Evolutionary conservation across 805 yeast genomes (phyloP).

Genomic region (Saccharomycopsis babjevae): DNA sequence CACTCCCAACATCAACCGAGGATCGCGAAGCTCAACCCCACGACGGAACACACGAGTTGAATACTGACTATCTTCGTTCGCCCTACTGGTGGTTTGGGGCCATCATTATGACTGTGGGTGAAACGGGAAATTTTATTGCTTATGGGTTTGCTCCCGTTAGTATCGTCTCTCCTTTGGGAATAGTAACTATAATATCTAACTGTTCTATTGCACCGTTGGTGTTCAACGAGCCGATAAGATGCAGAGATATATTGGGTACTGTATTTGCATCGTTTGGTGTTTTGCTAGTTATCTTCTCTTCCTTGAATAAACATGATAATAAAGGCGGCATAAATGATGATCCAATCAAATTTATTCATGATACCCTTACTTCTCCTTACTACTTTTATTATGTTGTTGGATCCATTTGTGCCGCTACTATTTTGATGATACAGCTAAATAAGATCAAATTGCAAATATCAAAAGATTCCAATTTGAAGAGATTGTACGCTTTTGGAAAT

Average conservation of each 20-base stretch:
- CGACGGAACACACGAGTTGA: not conserved
- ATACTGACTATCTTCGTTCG: slow-evolving; percentile 16
- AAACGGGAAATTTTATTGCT: slow-evolving; percentile 37
- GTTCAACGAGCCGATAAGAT: slow-evolving; percentile 30
- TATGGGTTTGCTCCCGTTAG: slow-evolving; percentile 40
- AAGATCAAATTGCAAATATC: not conserved
- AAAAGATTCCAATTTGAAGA: not conserved
- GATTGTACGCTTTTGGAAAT: slow-evolving; percentile 24
- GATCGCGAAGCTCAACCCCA: not conserved
- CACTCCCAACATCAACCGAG: slow-evolving; percentile 2
- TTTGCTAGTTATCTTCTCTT: slow-evolving; percentile 30
- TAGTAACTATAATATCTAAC: slow-evolving; percentile 38
- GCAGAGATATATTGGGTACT: slow-evolving; percentile 31
- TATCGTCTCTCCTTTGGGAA: slow-evolving; percentile 40
- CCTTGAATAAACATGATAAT: slow-evolving; percentile 21
- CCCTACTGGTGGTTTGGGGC: slow-evolving; percentile 35
- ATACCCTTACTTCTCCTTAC: slow-evolving; percentile 22
- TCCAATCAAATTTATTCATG: slow-evolving; percentile 24
- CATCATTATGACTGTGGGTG: slow-evolving; percentile 34
- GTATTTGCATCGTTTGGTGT: slow-evolving; percentile 33
- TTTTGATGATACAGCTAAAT: slow-evolving; percentile 1
- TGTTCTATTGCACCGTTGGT: slow-evolving; percentile 38
- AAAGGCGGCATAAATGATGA: slow-evolving; percentile 6
- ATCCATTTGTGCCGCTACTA: not conserved
- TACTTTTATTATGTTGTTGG: slow-evolving; percentile 23